Evolutionary conservation across 352 stramenopile species (phyloP).

Genomic region (Globisporangium iwayamae): DNA sequence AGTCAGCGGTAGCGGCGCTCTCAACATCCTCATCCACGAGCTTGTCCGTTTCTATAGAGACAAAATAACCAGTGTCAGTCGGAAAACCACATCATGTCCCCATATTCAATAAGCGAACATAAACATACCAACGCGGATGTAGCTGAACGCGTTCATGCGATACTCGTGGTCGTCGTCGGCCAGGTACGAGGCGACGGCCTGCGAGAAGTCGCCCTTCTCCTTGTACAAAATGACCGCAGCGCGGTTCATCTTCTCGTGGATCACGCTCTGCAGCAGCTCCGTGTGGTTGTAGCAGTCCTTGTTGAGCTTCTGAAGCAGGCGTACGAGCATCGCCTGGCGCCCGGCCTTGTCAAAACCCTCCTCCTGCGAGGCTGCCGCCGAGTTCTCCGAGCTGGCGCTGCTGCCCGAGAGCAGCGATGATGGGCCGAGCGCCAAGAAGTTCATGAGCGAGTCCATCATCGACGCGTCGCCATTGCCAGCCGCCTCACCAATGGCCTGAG

Average conservation of each 20-base stretch:
- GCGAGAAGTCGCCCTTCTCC: constrained; percentile 65
- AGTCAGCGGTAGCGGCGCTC: constrained; percentile 20
- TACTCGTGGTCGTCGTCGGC: constrained; percentile 78
- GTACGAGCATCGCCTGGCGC: constrained; percentile 80
- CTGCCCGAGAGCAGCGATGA: constrained; percentile 53
- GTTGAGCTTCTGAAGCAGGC: constrained; percentile 78
- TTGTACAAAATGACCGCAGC: constrained; percentile 82
- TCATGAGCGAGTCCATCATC: constrained; percentile 89
- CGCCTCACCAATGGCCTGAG: constrained; percentile 44
- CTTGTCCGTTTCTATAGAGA: constrained; percentile 33
- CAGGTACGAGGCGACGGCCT: constrained; percentile 78
- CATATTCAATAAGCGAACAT: no score
- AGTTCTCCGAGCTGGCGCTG: constrained; percentile 12
- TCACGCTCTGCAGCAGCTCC: constrained; percentile 68
- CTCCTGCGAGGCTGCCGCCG: constrained; percentile 64
- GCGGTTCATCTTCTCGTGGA: constrained; percentile 75
- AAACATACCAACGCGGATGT: constrained; percentile 52
- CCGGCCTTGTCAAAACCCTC: constrained; percentile 82
- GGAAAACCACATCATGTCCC: no score
- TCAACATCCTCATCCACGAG: constrained; percentile 40
- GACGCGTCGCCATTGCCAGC: constrained; percentile 33
- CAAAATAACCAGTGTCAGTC: no score
- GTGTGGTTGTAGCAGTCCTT: constrained; percentile 80
- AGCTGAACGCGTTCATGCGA: constrained; percentile 81
- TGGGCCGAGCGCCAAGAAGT: constrained; percentile 78